Base-by-base conservation (phyloP, 768 basidiomycete genomes). In the Kwoniella europaea region DNA sequence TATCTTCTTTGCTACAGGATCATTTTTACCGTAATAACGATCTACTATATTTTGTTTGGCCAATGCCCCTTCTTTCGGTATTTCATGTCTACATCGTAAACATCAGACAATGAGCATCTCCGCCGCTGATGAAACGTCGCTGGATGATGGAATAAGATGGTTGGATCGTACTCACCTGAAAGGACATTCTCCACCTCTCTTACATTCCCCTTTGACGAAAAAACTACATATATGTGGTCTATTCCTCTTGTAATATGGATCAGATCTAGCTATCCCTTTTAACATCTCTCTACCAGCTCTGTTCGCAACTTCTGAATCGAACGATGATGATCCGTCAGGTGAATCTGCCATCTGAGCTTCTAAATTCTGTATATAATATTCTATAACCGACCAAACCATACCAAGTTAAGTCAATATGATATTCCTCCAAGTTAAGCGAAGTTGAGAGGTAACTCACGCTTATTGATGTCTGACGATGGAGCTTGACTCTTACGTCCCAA, bases 241-340 rank as follows among this genome's bases (percentile, higher is more conserved):
- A 84, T 98, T 99, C 67, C 96, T 90, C 84, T 98, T 97, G 86
- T 98, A 98, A 83, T 94, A 94, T 0, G 97, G 97, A 78, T 98
- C 96, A 41, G 92, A 92, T 74, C 96, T 88, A 24, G 97, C 97
- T 12, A 99, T 85, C 73, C 92, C 89, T 85, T 98, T 98, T 65
- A 99, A 85, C 92, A 98, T 95, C 79, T 99, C 97, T 83, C 95
- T 94, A 27, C 93, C 94, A 3, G 92, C 92, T 22, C 91, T 89
- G 27, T 87, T 88, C 9, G 92, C 87, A 24, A 88, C 67, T 44
- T 79, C 74, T 1, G 79, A 72, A 60, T 81, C 81, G 67, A 75
- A 72, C 16, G 69, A 24, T 44, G 35, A 50, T 62, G 65, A 41
- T 3, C 79, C 81, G 24, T 79, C 78, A 1, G 79, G 67, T 42